Evolutionary conservation across 2,329 filamentous ascomycete species (phyloP).

Genomic region (Exserohilum turcica): DNA sequence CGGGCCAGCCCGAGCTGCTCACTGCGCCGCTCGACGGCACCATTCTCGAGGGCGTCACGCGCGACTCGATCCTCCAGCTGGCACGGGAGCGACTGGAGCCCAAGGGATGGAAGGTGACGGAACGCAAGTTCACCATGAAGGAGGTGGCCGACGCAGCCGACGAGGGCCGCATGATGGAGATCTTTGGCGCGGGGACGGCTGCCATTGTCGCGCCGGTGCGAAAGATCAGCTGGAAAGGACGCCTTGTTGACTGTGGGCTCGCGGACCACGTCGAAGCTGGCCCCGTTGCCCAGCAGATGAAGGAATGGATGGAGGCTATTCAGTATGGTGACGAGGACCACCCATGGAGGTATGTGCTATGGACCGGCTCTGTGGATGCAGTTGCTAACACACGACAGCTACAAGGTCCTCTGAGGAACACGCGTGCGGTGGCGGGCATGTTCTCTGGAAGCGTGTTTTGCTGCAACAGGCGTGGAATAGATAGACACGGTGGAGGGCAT

Average conservation of each 20-base stretch:
- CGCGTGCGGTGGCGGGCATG: not conserved
- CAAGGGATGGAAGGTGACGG: constrained; percentile 84
- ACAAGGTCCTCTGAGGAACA: constrained; percentile 29
- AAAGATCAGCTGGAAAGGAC: constrained; percentile 85
- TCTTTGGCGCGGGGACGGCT: constrained; percentile 91
- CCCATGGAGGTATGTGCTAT: constrained; percentile 75
- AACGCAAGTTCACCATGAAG: constrained; percentile 91
- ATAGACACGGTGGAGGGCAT: not conserved
- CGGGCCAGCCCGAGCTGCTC: constrained; percentile 86
- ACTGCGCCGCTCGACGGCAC: constrained; percentile 97
- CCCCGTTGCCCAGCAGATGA: constrained; percentile 82
- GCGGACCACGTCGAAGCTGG: constrained; percentile 83
- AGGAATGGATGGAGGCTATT: constrained; percentile 93
- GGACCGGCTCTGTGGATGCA: not conserved
- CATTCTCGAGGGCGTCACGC: constrained; percentile 91
- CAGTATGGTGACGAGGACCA: constrained; percentile 90
- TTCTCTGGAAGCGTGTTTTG: not conserved
- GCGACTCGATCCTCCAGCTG: constrained; percentile 86
- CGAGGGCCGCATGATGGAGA: constrained; percentile 87
- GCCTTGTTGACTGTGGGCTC: constrained; percentile 81
- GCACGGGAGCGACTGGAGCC: constrained; percentile 81
- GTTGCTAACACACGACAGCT: constrained; percentile 34
- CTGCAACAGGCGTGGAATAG: not conserved
- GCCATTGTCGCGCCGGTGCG: constrained; percentile 91
- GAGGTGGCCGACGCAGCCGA: constrained; percentile 80